Evolutionary conservation across 108 stramenopile species (phyloP), one percentile per base, ranked within the genome.

Genomic region (Stephanodiscus minutulus): DNA sequence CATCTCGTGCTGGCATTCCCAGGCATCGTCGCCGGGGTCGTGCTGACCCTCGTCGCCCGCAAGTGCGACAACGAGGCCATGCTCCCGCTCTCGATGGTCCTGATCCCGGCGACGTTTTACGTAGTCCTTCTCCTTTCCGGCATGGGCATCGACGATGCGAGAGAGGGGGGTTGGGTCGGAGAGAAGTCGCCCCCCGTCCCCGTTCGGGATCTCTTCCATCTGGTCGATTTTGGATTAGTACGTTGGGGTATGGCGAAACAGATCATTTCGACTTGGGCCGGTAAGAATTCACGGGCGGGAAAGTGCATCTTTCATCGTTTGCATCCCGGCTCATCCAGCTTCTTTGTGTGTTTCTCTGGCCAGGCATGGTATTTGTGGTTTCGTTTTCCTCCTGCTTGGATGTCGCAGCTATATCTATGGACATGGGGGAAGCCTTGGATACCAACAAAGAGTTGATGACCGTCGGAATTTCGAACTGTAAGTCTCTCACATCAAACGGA

Each of bases 301-400:
- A 27, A 73, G 25, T 21, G 20, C 7, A 36, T 4, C 49, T 0
- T 15, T 46, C 41, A 24, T 37, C 57, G 21, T 59, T 41, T n/a
- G 25, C 36, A 13, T 37, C 33, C 22, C 41, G 1, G 5, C 58
- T 60, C n/a, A 46, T 25, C 46, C 36, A 41, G 7, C 3, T 59
- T 8, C 53, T n/a, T 12, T 52, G 49, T 33, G 5, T 57, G n/a
- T 21, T 20, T 46, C 28, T 24, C 27, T 12, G 22, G 11, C 31
- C 37, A 77, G 77, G 94, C 11, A 96, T 98, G 98, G 95, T 93
- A 37, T 94, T 98, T 72, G 98, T 98, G 3, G 98, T 98, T n/a
- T 95, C 95, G 1, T 98, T 98, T 81, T 88, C 92, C 22, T 94
- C 92, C 35, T 97, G 96, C 62, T 71, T 98, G 21, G 98, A 98